Conservation (phyloP, 2,329 filamentous ascomycete genomes). For the Phialophora macrospora region DNA sequence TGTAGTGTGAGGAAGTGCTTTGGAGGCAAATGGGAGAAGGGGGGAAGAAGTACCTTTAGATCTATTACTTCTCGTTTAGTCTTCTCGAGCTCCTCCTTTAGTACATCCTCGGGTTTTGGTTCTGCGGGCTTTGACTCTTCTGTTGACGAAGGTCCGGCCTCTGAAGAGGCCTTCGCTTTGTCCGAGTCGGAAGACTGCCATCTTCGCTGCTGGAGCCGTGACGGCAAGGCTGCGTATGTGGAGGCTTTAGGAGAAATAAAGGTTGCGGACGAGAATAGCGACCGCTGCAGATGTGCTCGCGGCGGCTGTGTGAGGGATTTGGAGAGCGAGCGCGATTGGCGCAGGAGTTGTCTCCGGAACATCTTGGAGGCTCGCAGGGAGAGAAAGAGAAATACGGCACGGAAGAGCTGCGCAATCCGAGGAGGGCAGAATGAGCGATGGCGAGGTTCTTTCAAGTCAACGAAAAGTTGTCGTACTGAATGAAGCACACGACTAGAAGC, state of each 20-base stretch:
- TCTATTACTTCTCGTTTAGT: constrained; percentile 76
- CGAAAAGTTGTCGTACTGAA: neutral
- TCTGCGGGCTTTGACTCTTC: constrained; percentile 50
- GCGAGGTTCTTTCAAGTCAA: constrained; percentile 1
- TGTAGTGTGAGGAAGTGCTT: neutral
- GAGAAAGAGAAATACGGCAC: neutral
- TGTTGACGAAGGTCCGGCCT: constrained; percentile 50
- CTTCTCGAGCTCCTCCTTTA: constrained; percentile 70
- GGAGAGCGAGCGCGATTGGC: constrained; percentile 48
- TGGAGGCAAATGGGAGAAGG: neutral
- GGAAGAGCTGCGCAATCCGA: neutral
- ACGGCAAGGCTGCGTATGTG: constrained; percentile 43
- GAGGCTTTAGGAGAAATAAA: constrained; percentile 29
- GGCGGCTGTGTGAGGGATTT: constrained; percentile 39
- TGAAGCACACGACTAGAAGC: constrained; percentile 23
- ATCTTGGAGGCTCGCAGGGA: constrained; percentile 38
- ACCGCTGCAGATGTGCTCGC: constrained; percentile 20
- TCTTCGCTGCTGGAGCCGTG: constrained; percentile 44
- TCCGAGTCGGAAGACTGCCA: constrained; percentile 52
- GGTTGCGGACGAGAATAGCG: constrained; percentile 31
- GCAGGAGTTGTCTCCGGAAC: constrained; percentile 51
- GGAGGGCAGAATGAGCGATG: neutral
- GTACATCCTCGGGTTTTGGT: constrained; percentile 52
- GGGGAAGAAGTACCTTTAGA: constrained; percentile 70
- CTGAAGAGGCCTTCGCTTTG: constrained; percentile 40